Conservation (phyloP, 75 land plant genomes). For the Pinus albicaulis region DNA sequence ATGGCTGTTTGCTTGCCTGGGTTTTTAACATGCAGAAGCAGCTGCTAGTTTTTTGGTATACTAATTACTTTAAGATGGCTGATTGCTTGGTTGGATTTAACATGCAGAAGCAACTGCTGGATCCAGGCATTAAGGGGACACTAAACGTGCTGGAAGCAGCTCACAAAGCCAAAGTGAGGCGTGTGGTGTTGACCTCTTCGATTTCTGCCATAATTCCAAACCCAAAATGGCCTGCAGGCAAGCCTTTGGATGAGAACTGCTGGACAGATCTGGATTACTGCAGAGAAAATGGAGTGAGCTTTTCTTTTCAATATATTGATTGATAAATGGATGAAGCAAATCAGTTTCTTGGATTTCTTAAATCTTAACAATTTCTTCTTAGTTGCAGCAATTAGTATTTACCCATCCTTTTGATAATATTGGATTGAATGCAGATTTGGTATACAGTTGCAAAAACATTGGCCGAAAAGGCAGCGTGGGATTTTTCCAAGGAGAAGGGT, state of each 20-base stretch:
- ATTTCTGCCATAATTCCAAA: constrained; percentile 58
- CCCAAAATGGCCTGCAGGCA: constrained; percentile 55
- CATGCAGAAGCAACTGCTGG: constrained; percentile 47
- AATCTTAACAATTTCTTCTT: no score
- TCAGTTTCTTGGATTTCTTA: no score
- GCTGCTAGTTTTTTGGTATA: constrained; percentile 23
- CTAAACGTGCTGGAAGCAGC: constrained; percentile 71
- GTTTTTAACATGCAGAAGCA: constrained; percentile 24
- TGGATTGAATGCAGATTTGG: constrained; percentile 10
- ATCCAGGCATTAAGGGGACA: constrained; percentile 84
- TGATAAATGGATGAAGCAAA: no score
- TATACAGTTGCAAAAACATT: constrained; percentile 25
- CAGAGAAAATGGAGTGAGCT: constrained; percentile 48
- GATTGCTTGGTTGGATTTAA: no score
- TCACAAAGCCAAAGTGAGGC: constrained; percentile 39
- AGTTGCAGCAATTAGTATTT: no score
- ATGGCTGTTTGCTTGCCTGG: no score
- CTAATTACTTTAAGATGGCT: no score
- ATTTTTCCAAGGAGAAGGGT: constrained; percentile 17
- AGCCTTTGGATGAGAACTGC: constrained; percentile 47
- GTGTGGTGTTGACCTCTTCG: constrained; percentile 84
- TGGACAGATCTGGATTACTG: constrained; percentile 74
- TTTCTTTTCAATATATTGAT: neutral
- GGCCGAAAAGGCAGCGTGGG: constrained; percentile 36
- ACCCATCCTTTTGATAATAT: neutral